Evolutionary conservation across 768 basidiomycete genomes (phyloP).

Genomic region (Artomyces pyxidatus): DNA sequence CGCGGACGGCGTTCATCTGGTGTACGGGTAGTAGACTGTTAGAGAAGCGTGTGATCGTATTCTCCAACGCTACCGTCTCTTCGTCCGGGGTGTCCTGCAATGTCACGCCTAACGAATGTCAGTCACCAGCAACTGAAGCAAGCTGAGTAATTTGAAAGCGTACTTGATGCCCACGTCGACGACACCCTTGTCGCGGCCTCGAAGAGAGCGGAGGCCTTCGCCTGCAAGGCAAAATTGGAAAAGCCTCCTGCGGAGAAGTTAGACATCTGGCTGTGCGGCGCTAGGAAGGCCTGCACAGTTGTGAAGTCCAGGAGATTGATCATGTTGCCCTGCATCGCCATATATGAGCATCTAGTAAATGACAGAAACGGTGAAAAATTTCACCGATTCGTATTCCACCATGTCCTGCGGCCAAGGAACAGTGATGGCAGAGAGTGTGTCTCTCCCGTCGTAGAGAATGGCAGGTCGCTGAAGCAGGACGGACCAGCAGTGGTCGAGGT

Average conservation of each 20-base stretch:
- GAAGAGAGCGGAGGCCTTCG: conserved; percentile 71
- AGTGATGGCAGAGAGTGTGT: conserved; percentile 49
- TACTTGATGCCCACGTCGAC: conserved; percentile 54
- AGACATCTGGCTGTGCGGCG: conserved; percentile 43
- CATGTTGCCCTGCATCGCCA: conserved; percentile 55
- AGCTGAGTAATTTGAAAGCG: conserved; percentile 15
- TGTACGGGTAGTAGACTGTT: conserved; percentile 57
- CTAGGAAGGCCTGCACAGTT: conserved; percentile 56
- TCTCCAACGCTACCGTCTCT: conserved; percentile 54
- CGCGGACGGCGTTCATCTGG: conserved; percentile 47
- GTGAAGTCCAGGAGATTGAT: conserved; percentile 43
- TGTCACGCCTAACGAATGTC: conserved; percentile 21
- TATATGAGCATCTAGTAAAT: too few relatives aligned
- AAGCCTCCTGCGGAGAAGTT: conserved; percentile 50
- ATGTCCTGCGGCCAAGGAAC: conserved; percentile 74
- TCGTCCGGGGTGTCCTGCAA: conserved; percentile 42
- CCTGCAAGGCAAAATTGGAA: conserved; percentile 56
- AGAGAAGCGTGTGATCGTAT: conserved; percentile 54
- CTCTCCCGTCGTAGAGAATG: conserved; percentile 55
- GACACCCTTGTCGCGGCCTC: conserved; percentile 58
- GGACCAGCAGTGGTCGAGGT: conserved; percentile 77
- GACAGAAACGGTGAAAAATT: too few relatives aligned
- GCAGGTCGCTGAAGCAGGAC: conserved; percentile 61
- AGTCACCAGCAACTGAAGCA: conserved; percentile 8
- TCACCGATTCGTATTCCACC: conserved; percentile 63